A percentile compares a stretch with the other conserved stretches of the same genome.
These are phyloP conservation scores for Symbiodinium pilosum DNA, from an alignment of 73 alveolate genomes.

Conservation along the genomic window DNA sequence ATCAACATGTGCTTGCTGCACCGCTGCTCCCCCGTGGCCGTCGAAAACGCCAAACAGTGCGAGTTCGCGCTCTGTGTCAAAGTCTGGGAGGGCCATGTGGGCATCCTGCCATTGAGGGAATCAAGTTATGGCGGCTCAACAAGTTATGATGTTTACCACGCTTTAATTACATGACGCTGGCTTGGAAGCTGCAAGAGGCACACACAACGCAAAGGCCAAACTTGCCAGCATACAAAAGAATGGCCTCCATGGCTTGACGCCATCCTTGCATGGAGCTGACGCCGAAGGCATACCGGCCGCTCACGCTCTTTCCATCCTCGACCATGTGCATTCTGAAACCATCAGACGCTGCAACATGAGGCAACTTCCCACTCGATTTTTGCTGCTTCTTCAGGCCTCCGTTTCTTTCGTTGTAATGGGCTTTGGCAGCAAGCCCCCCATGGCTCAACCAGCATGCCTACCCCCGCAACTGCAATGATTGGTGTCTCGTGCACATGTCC, in stretches of 20 bases:
- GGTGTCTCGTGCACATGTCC: too few species aligned
- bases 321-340: too few species aligned
- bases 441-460: neutral
- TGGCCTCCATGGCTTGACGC: constrained; percentile 76
- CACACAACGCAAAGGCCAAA: too few species aligned
- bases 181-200: too few species aligned
- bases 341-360: too few species aligned
- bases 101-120: constrained; percentile 27
- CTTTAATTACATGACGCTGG: too few species aligned
- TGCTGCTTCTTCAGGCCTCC: too few species aligned
- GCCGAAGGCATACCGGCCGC: constrained; percentile 41
- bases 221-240: neutral
- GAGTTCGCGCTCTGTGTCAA: constrained; percentile 49
- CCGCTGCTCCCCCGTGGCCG: constrained; percentile 89
- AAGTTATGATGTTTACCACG: neutral
- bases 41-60: constrained; percentile 89
- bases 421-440: constrained; percentile 73
- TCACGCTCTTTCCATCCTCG: constrained; percentile 16
- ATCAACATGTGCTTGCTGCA: neutral
- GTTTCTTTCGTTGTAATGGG: constrained; percentile 34
- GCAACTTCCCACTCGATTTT: too few species aligned
- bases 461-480: too few species aligned
- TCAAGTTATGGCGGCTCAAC: neutral
- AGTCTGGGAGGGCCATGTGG: constrained; percentile 91
- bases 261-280: constrained; percentile 93